Evolutionary conservation across 208 protist species (phyloP).

Genomic region (Naegleria fowleri): DNA sequence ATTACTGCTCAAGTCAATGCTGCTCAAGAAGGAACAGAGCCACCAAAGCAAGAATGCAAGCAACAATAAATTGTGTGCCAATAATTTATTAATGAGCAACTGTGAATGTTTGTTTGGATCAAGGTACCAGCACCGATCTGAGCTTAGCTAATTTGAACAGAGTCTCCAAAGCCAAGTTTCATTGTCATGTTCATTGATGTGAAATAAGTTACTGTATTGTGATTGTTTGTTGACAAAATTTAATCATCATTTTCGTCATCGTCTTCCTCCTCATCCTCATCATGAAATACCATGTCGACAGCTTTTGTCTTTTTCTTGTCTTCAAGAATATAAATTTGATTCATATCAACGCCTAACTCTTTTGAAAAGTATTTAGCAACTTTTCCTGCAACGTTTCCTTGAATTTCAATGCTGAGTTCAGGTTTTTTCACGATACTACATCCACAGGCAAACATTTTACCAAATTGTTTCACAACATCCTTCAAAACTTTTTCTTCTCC

Average conservation of each 20-base stretch:
- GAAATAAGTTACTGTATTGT: background rate
- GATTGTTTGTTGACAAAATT: background rate
- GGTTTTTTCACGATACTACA: constrained; percentile 5
- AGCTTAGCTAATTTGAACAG: no score
- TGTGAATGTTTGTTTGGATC: no score
- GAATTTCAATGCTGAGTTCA: constrained; percentile 21
- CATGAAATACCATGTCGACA: background rate
- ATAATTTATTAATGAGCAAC: background rate
- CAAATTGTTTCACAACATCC: background rate
- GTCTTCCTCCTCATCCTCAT: background rate
- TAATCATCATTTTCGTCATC: background rate
- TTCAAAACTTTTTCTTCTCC: background rate
- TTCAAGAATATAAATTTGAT: background rate
- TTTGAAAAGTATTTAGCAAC: background rate
- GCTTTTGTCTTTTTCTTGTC: background rate
- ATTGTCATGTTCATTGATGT: no score
- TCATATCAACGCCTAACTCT: background rate
- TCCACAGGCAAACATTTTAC: constrained; percentile 18
- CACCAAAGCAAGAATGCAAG: background rate
- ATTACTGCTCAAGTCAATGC: background rate
- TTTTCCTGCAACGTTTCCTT: background rate
- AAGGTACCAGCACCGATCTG: no score
- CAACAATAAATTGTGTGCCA: background rate
- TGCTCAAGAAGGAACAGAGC: background rate
- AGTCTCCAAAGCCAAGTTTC: no score